These are phyloP conservation scores for Amyloporia xantha DNA, from an alignment of 768 basidiomycete genomes.

Conservation along the genomic window DNA sequence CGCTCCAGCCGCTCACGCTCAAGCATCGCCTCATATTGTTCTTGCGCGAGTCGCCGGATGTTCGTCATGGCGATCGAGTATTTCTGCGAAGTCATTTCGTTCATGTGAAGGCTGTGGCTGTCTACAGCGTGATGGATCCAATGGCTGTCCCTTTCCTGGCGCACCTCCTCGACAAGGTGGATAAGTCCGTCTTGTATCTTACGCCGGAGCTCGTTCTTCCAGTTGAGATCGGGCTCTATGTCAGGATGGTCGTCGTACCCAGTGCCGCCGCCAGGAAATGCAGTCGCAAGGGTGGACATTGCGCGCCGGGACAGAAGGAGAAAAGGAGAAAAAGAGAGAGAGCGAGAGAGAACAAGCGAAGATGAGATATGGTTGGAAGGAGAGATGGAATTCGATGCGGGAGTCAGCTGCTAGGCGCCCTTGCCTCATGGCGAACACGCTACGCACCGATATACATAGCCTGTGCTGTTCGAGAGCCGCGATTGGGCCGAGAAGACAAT, in stretches of 20 bases:
- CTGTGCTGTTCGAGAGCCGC: neutral
- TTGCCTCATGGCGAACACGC: slow-evolving; percentile 1
- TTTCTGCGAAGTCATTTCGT: slow-evolving; percentile 25
- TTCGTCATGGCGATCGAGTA: slow-evolving; percentile 35
- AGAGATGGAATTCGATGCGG: neutral
- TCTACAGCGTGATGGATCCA: slow-evolving; percentile 33
- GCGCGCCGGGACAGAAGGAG: neutral
- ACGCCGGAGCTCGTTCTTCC: slow-evolving; percentile 42
- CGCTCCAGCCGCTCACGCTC: slow-evolving; percentile 2
- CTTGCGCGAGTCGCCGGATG: slow-evolving; percentile 39
- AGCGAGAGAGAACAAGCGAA: slow-evolving; percentile 1
- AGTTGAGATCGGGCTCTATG: slow-evolving; percentile 47
- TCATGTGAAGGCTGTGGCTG: neutral
- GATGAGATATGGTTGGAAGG: neutral
- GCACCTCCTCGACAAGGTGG: slow-evolving; percentile 52
- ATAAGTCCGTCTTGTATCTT: slow-evolving; percentile 43
- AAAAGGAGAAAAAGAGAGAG: neutral
- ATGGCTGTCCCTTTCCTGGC: slow-evolving; percentile 47
- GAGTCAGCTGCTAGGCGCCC: slow-evolving; percentile 2
- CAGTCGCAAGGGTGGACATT: neutral
- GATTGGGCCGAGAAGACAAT: neutral
- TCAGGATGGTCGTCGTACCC: slow-evolving; percentile 10
- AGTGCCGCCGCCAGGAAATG: neutral
- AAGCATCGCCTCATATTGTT: slow-evolving; percentile 26
- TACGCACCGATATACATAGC: neutral